phyloP scores from a whole-genome alignment of 208 protist genomes.

The Acanthamoeba healyi region DNA sequence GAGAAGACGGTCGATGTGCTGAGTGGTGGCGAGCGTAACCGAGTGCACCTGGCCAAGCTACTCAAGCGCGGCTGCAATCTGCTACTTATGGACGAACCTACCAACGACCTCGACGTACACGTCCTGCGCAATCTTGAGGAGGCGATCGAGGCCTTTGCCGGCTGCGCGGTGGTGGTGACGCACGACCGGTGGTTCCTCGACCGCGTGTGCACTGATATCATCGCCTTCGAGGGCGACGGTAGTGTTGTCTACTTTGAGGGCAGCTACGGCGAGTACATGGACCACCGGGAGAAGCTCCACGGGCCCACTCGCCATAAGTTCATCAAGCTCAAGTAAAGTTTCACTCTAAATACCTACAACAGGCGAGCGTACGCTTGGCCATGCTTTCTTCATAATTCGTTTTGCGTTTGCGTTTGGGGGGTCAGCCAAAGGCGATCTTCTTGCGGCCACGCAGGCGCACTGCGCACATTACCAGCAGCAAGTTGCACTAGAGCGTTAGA shows the following conservation, averaged over 20 bases:
- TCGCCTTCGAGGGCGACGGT: constrained; percentile 84
- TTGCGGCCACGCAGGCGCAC: constrained; percentile 11
- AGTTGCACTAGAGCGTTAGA: neutral
- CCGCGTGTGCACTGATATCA: constrained; percentile 87
- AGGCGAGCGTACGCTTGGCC: too few species aligned
- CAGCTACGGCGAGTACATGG: constrained; percentile 59
- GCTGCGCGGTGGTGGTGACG: constrained; percentile 85
- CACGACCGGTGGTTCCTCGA: constrained; percentile 89
- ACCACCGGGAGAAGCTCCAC: neutral
- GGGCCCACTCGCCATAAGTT: neutral
- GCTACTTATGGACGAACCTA: constrained; percentile 88
- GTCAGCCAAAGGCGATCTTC: constrained; percentile 46
- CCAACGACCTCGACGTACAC: constrained; percentile 88
- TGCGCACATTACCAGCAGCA: neutral
- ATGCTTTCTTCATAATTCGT: too few species aligned
- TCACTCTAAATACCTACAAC: too few species aligned
- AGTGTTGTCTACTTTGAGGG: constrained; percentile 57
- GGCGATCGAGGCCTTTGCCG: constrained; percentile 81
- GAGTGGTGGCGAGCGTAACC: constrained; percentile 85
- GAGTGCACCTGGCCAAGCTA: constrained; percentile 88
- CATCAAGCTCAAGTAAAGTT: constrained; percentile 21
- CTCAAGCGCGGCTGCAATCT: constrained; percentile 84
- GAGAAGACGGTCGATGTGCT: constrained; percentile 81
- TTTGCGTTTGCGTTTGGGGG: too few species aligned
- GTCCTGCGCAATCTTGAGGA: constrained; percentile 86